Evolutionary conservation across 1,284 basidiomycete genomes (phyloP), one percentile per base, ranked within the genome.

Genomic region (Sphagnurus paluster): DNA sequence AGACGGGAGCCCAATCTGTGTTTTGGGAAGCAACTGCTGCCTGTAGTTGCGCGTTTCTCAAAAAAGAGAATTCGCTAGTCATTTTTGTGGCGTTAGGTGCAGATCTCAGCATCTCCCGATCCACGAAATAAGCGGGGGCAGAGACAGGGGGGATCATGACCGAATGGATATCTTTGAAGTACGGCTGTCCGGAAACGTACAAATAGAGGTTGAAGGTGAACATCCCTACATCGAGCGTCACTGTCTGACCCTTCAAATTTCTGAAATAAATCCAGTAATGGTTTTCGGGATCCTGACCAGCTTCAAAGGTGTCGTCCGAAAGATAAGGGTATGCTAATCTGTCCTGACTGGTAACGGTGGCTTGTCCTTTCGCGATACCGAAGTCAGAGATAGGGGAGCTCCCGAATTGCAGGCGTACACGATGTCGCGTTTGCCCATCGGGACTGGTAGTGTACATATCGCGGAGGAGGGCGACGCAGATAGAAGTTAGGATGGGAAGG

Each of bases 191-290:
- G 11, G 48, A 9, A 29, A 70, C 60, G 39, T 60, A 42, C 5
- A 55, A 44, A 46, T 62, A 63, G 50, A 71, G 62, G 50, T 73
- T 71, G 62, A 71, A 73, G 0, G 66, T 64, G 54, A 60, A 70
- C 63, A 73, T 66, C 23, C 57, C 59, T 36, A 65, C 59, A 37
- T 76, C 72, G 5, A 76, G 56, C 4, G 59, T 56, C 25, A 72
- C 48, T 14, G 72, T 66, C 42, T 75, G 65, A 2, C 71, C 72
- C 1, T 59, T 51, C 10, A 68, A 40, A 3, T 71, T 75, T 4
- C 56, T 69, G 61, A 76, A 76, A 52, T 74, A 77, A 5, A 76
- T 58, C 71, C 72, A 75, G 53, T 70, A 72, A 50, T 75, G 73
- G 13, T 72, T 65, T 19, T 68, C 47, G 0, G 73, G 71, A 52